A percentile compares a stretch with the other conserved stretches of the same genome.
These are phyloP conservation scores for Rhododendron mucronatum DNA, from an alignment of 148 eudicot genomes.

Conservation along the genomic window DNA sequence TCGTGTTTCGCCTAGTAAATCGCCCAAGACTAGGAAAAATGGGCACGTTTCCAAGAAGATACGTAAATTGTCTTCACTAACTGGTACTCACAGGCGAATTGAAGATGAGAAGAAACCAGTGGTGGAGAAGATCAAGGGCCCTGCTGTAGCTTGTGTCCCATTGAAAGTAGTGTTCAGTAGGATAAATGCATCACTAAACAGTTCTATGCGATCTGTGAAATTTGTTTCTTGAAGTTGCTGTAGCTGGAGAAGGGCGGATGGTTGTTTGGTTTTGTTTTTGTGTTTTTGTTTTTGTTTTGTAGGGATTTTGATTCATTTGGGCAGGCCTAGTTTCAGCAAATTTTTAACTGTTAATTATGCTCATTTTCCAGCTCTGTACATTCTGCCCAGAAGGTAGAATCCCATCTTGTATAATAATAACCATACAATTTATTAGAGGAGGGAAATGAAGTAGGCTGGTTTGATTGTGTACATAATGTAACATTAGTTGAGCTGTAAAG, in stretches of 20 bases:
- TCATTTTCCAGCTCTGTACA: slow-evolving; percentile 16
- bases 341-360: slow-evolving; percentile 8
- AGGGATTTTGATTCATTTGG: slow-evolving; percentile 12
- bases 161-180: slow-evolving; percentile 69
- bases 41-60: slow-evolving; percentile 57
- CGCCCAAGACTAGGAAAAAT: slow-evolving; percentile 40
- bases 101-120: slow-evolving; percentile 28
- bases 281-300: neutral
- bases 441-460: slow-evolving; percentile 7
- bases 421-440: neutral
- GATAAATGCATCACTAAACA: slow-evolving; percentile 58
- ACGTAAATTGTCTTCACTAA: slow-evolving; percentile 66
- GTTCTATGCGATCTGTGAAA: slow-evolving; percentile 29
- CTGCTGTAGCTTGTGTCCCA: slow-evolving; percentile 75
- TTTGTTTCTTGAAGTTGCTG: neutral
- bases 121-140: slow-evolving; percentile 44
- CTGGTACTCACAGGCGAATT: slow-evolving; percentile 33
- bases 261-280: neutral
- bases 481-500: slow-evolving; percentile 14
- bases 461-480: slow-evolving; percentile 11
- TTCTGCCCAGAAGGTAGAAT: slow-evolving; percentile 8
- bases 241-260: neutral
- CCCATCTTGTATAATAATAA: slow-evolving; percentile 9
- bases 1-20: slow-evolving; percentile 22
- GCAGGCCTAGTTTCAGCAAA: slow-evolving; percentile 1